Conservation (phyloP, 768 basidiomycete species). For the Agrocybe praecox region DNA sequence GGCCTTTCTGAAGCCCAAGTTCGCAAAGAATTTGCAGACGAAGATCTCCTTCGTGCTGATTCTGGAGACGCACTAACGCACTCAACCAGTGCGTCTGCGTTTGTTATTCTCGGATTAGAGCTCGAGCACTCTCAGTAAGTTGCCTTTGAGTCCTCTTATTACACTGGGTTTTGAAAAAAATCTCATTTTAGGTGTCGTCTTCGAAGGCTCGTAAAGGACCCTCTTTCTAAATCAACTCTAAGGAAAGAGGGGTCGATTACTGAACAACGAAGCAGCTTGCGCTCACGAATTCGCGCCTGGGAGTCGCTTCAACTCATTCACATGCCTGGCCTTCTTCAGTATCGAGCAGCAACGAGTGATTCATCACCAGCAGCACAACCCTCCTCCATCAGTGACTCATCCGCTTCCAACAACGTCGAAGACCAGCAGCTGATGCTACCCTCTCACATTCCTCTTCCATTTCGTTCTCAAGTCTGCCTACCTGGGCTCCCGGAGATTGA, state of each 20-base stretch:
- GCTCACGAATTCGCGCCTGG: no score
- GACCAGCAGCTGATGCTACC: conserved; percentile 7
- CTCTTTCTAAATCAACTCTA: no score
- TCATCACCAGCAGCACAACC: no score
- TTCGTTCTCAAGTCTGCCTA: not conserved
- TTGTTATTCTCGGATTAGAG: conserved; percentile 1
- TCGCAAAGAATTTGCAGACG: not conserved
- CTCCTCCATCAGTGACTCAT: no score
- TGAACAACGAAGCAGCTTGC: no score
- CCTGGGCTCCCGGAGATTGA: conserved; percentile 10
- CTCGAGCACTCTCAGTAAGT: conserved; percentile 6
- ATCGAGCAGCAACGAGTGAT: not conserved
- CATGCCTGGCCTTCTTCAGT: conserved; percentile 14
- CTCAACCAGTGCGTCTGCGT: not conserved
- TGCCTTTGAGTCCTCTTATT: not conserved
- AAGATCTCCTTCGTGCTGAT: not conserved
- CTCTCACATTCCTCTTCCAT: not conserved
- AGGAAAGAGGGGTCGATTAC: conserved; percentile 2
- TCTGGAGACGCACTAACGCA: not conserved
- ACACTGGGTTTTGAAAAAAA: not conserved
- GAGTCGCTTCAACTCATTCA: conserved; percentile 3
- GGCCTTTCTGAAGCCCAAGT: no score
- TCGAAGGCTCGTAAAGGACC: no score
- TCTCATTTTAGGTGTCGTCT: not conserved
- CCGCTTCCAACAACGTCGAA: not conserved